A percentile compares a stretch with the other conserved stretches of the same genome.
Evolutionary conservation across 2,329 filamentous ascomycete species (phyloP).

Genomic region (Fusarium tuaranense): DNA sequence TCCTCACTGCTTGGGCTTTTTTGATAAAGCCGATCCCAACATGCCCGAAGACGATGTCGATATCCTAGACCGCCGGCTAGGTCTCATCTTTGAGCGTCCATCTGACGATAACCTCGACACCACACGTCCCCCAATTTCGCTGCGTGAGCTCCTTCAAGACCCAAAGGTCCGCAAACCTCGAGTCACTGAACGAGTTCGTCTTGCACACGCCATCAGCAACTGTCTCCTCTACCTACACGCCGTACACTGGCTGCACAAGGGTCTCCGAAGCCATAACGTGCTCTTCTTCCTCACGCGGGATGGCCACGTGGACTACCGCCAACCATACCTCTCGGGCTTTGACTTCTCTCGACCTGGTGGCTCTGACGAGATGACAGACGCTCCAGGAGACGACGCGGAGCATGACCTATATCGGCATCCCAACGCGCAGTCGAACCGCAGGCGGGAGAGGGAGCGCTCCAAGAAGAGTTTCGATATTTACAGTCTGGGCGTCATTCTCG

Average conservation of each 20-base stretch:
- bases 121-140: slow-evolving; percentile 56
- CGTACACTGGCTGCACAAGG: slow-evolving; percentile 70
- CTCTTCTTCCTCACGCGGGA: slow-evolving; percentile 58
- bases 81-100: slow-evolving; percentile 66
- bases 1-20: slow-evolving; percentile 64
- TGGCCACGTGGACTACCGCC: slow-evolving; percentile 51
- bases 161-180: slow-evolving; percentile 55
- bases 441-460: slow-evolving; percentile 50
- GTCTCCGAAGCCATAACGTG: slow-evolving; percentile 65
- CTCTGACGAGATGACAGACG: slow-evolving; percentile 63
- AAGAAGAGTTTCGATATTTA: slow-evolving; percentile 66
- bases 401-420: slow-evolving; percentile 66
- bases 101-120: slow-evolving; percentile 50
- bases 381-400: slow-evolving; percentile 56
- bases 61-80: slow-evolving; percentile 58
- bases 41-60: slow-evolving; percentile 53
- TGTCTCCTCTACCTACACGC: slow-evolving; percentile 66
- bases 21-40: slow-evolving; percentile 56
- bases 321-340: slow-evolving; percentile 64
- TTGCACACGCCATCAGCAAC: slow-evolving; percentile 64
- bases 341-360: slow-evolving; percentile 65
- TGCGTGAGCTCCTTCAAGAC: slow-evolving; percentile 59
- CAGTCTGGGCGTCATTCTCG: slow-evolving; percentile 62
- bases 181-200: slow-evolving; percentile 62
- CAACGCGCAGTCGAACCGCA: slow-evolving; percentile 51